Evolutionary conservation across 768 basidiomycete genomes (phyloP).

Genomic region (Russula compacta): DNA sequence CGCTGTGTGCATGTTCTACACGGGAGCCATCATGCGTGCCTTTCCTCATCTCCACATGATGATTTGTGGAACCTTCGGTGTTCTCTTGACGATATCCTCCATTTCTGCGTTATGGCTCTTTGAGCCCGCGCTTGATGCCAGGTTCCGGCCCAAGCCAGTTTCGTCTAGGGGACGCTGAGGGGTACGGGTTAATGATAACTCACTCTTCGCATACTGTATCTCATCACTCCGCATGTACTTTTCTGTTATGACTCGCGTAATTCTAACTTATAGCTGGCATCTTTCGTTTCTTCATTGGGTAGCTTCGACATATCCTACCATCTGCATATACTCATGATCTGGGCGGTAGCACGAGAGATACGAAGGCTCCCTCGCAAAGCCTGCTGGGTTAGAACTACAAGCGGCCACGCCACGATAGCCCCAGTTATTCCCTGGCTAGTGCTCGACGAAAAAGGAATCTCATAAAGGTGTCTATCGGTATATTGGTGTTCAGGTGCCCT

Average conservation of each 20-base stretch:
- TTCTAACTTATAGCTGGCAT: background rate
- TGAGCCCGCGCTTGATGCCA: conserved; percentile 7
- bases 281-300: background rate
- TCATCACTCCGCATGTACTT: too few species aligned
- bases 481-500: background rate
- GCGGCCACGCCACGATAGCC: too few species aligned
- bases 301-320: too few species aligned
- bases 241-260: background rate
- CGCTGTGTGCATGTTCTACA: background rate
- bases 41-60: background rate
- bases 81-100: background rate
- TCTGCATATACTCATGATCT: too few species aligned
- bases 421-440: too few species aligned
- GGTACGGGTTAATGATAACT: too few species aligned
- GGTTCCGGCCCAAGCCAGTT: conserved; percentile 2
- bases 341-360: too few species aligned
- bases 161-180: background rate
- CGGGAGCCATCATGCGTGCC: background rate
- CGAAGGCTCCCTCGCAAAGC: too few species aligned
- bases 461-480: background rate
- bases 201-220: background rate
- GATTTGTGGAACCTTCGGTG: background rate
- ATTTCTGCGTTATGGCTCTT: background rate
- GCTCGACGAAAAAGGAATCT: too few species aligned
- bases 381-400: too few species aligned